phyloP scores from a whole-genome alignment of 148 eudicot species.

The Linanthus parryae region DNA sequence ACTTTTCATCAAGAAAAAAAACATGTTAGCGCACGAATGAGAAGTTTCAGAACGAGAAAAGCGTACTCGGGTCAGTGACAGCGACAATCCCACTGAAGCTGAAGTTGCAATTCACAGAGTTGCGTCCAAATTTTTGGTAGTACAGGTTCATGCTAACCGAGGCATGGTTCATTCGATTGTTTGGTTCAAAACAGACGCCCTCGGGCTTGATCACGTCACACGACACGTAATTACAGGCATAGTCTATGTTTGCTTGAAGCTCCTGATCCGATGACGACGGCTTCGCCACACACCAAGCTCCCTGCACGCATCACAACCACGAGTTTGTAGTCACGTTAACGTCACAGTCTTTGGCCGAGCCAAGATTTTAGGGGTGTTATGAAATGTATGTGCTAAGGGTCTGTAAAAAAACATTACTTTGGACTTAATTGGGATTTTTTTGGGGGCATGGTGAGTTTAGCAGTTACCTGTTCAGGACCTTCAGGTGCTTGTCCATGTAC shows the following conservation, averaged over 20 bases:
- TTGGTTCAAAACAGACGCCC: slow-evolving; percentile 19
- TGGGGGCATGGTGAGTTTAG: background rate
- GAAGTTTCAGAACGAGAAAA: background rate
- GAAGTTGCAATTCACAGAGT: slow-evolving; percentile 30
- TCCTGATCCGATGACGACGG: slow-evolving; percentile 11
- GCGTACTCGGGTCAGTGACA: slow-evolving; percentile 41
- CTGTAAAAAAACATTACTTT: no score
- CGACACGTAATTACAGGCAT: background rate
- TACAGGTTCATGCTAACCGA: slow-evolving; percentile 57
- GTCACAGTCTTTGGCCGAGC: no score
- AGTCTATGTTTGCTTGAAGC: slow-evolving; percentile 7
- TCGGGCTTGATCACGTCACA: slow-evolving; percentile 13
- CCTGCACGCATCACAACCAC: background rate
- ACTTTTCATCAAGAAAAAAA: background rate
- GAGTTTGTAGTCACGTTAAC: background rate
- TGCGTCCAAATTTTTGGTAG: slow-evolving; percentile 27
- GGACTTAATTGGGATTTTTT: no score
- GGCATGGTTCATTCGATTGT: slow-evolving; percentile 28
- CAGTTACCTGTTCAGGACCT: slow-evolving; percentile 13
- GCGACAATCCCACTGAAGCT: slow-evolving; percentile 22
- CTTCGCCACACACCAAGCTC: slow-evolving; percentile 20
- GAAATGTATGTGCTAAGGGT: no score
- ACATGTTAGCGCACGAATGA: background rate
- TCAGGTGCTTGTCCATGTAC: slow-evolving; percentile 11
- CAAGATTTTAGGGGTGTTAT: background rate